Percentiles rank a stretch among this genome's conserved stretches.
phyloP scores from a whole-genome alignment of 257 asterid species.

The Jacaranda copaia region DNA sequence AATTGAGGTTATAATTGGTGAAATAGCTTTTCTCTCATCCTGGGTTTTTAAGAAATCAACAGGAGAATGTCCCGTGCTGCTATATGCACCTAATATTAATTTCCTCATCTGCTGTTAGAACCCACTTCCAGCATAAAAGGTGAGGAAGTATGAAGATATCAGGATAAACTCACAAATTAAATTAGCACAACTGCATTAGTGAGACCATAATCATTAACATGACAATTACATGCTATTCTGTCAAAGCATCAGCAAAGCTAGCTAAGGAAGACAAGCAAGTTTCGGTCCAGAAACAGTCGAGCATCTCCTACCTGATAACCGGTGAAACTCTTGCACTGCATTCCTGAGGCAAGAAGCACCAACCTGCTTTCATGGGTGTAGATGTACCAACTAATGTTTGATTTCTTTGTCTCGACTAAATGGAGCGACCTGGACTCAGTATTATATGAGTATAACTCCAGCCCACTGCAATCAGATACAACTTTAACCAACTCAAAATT shows the following conservation, averaged over 20 bases:
- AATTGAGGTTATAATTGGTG: constrained; percentile 20
- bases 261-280: constrained; percentile 14
- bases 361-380: constrained; percentile 97
- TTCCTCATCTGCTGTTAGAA: no score
- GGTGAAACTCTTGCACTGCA: constrained; percentile 85
- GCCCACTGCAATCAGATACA: constrained; percentile 68
- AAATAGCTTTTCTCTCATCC: no score
- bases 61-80: no score
- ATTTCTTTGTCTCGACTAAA: constrained; percentile 77
- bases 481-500: constrained; percentile 38
- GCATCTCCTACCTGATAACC: constrained; percentile 87
- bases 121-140: no score
- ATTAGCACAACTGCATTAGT: not conserved
- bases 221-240: constrained; percentile 16
- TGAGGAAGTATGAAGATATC: no score
- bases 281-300: constrained; percentile 22
- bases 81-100: no score
- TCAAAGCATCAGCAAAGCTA: constrained; percentile 17
- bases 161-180: constrained; percentile 17
- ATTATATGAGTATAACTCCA: constrained; percentile 73
- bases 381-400: constrained; percentile 79
- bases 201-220: constrained; percentile 21
- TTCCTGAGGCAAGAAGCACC: constrained; percentile 95
- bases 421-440: constrained; percentile 66
- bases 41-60: no score